Percentiles rank a stretch among this genome's conserved stretches.
These are phyloP conservation scores for Kalmusia sp. DNA, from an alignment of 2,329 filamentous ascomycete genomes.

Conservation along the genomic window DNA sequence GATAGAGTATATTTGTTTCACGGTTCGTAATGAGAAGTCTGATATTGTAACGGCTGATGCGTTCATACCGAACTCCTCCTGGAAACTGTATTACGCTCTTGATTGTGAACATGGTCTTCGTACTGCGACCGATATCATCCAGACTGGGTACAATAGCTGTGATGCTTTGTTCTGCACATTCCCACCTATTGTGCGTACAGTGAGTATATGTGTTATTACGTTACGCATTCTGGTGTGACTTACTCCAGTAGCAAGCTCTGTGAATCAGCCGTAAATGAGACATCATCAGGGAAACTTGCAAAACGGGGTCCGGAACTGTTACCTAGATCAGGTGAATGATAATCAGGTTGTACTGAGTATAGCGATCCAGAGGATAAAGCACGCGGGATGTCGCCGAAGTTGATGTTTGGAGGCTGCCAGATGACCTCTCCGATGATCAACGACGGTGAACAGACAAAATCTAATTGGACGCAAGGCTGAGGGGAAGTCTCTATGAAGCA, in stretches of 20 bases:
- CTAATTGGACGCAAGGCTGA: constrained; percentile 22
- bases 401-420: not conserved
- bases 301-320: not conserved
- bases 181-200: too few relatives aligned
- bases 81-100: constrained; percentile 31
- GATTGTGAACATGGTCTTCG: constrained; percentile 23
- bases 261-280: constrained; percentile 10
- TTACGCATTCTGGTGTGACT: not conserved
- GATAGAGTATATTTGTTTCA: too few relatives aligned
- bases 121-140: not conserved
- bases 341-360: not conserved
- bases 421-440: constrained; percentile 1
- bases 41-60: constrained; percentile 36
- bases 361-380: not conserved
- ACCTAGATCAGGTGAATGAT: not conserved
- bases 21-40: constrained; percentile 19
- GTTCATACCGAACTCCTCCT: constrained; percentile 35
- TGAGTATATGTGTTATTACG: too few relatives aligned
- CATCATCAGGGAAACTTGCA: constrained; percentile 2
- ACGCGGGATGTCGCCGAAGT: not conserved
- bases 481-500: constrained; percentile 32
- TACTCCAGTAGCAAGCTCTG: not conserved
- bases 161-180: constrained; percentile 26
- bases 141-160: constrained; percentile 19
- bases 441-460: not conserved